Base-by-base conservation (phyloP, 192 early-diverging fungal species). In the Chytriomyces hyalinus region DNA sequence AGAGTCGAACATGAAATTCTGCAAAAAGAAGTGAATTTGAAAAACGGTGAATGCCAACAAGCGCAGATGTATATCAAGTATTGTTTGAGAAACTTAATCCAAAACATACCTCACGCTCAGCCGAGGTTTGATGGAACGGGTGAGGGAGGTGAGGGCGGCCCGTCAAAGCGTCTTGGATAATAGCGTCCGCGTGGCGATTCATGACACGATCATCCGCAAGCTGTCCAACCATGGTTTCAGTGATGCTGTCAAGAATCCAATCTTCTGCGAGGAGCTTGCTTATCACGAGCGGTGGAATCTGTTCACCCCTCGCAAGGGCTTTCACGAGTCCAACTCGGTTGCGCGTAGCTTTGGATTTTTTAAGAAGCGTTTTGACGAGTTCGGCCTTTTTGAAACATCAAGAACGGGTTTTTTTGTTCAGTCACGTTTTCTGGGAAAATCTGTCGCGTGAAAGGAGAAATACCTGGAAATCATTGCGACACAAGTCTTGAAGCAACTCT, bases 181-280 rank as follows among this genome's bases (percentile, higher is more conserved):
- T 68, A 47, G 28, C 43, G 4, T 68, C 67, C 15, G 67, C 67
- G 47, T 68, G 36, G 46, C 67, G 67, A 47, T 68, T 68, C 9
- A 11, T n/a, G n/a, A 68, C 44, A 68, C 9, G 48, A 24, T 68
- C 67, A 24, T 68, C 46, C 13, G 48, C 22, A n/a, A 68, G 9
- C 17, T 49, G 11, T 13, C 15, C 15, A 47, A 68, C 43, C 22
- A 68, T 68, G 17, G 13, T 5, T 11, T 68, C 43, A 4, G 36
- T n/a, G 15, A 47, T 7, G 67, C 48, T 17, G 48, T 68, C 67
- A 5, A 68, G 28, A 1, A 48, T 49, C 15, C 24, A 68, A 24
- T 68, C 67, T 49, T 68, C 43, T 15, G 67, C 67, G 45, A 68
- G 67, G 9, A 68, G 47, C 48, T 68, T 28, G 46, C 13, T 15